These are phyloP conservation scores for Backusella tarrabulga DNA, from an alignment of 192 early-diverging fungal species.

Conservation along the genomic window DNA sequence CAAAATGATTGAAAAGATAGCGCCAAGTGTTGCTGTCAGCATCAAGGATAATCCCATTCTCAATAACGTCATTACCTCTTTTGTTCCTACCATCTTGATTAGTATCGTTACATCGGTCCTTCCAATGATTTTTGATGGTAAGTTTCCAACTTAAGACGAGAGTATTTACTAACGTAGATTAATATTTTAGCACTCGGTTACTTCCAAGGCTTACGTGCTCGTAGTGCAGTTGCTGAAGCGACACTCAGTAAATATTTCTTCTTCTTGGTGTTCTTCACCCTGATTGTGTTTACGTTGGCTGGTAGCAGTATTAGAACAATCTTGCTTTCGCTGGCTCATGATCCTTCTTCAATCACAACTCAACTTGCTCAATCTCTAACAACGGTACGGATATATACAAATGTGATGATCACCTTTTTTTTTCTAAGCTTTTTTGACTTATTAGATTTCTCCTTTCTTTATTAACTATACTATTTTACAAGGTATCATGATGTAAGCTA, in stretches of 20 bases:
- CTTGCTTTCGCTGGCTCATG: conserved; percentile 51
- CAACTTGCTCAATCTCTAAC: conserved; percentile 62
- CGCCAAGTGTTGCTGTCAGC: conserved; percentile 49
- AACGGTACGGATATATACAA: conserved; percentile 26
- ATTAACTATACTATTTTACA: conserved; percentile 72
- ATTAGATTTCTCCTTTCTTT: conserved; percentile 71
- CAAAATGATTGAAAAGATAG: conserved; percentile 47
- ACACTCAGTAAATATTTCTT: conserved; percentile 58
- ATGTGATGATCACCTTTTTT: background rate
- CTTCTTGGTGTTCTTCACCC: conserved; percentile 71
- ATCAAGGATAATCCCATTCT: conserved; percentile 44
- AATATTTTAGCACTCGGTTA: conserved; percentile 25
- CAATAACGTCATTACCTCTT: conserved; percentile 59
- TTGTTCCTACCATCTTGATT: conserved; percentile 65
- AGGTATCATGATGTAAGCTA: conserved; percentile 52
- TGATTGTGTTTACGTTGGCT: conserved; percentile 71
- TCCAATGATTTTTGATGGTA: conserved; percentile 63
- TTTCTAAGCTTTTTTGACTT: background rate
- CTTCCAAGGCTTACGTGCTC: conserved; percentile 27
- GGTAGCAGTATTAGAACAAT: conserved; percentile 58
- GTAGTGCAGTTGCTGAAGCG: conserved; percentile 34
- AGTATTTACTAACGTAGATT: background rate
- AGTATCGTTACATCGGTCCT: conserved; percentile 63
- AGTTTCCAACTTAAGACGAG: background rate
- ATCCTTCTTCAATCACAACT: conserved; percentile 53